These are phyloP conservation scores for Pseudocercospora fijiensis DNA, from an alignment of 2,329 filamentous ascomycete genomes.

Conservation along the genomic window DNA sequence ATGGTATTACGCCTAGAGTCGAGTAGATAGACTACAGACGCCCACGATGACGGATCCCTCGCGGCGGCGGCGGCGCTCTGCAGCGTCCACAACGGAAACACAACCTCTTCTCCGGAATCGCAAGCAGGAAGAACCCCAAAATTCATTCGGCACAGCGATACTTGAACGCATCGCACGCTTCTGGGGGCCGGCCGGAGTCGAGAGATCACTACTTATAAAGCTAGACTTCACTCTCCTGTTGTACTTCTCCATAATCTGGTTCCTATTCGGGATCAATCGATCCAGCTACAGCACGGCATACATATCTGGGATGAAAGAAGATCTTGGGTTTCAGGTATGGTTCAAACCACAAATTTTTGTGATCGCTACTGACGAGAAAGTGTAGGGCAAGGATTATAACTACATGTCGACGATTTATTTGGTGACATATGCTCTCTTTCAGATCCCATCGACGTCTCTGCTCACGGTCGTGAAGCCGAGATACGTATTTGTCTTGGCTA, in stretches of 20 bases:
- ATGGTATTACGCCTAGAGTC: constrained; percentile 3
- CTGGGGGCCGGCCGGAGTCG: constrained; percentile 20
- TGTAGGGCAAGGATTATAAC: constrained; percentile 24
- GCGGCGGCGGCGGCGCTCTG: neutral
- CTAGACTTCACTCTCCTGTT: constrained; percentile 22
- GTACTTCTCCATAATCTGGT: constrained; percentile 52
- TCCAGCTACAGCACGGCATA: constrained; percentile 51
- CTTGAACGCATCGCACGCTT: constrained; percentile 6
- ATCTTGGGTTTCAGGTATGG: constrained; percentile 46
- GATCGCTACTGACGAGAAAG: neutral
- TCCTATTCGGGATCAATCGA: constrained; percentile 49
- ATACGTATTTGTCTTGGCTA: constrained; percentile 47
- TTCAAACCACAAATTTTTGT: constrained; percentile 6
- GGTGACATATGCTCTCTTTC: constrained; percentile 47
- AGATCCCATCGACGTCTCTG: constrained; percentile 48
- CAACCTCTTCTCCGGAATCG: constrained; percentile 11
- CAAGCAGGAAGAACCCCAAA: neutral
- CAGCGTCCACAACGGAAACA: neutral
- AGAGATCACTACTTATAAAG: constrained; percentile 22
- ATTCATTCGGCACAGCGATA: neutral
- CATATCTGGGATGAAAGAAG: constrained; percentile 56
- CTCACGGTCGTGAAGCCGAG: constrained; percentile 42
- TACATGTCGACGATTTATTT: constrained; percentile 32
- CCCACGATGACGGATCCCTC: constrained; percentile 10
- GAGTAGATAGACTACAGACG: neutral